phyloP scores from a whole-genome alignment of 495 filamentous ascomycete species.

The Penicillium egyptiacum region DNA sequence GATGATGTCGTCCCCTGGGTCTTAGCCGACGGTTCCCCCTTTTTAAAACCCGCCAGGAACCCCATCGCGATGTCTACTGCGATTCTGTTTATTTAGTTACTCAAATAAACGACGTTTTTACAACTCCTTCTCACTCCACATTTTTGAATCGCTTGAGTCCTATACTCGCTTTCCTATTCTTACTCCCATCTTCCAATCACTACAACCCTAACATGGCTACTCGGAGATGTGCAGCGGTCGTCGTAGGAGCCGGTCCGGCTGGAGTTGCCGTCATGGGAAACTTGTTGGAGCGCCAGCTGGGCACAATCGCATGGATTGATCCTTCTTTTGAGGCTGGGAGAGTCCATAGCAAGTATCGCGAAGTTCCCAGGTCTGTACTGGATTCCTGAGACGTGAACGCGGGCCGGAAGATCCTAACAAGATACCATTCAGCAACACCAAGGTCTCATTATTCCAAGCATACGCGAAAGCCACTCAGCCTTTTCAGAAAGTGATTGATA shows the following conservation, averaged over 20 bases:
- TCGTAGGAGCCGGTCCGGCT: conserved; percentile 58
- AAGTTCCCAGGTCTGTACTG: conserved; percentile 53
- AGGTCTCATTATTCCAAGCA: conserved; percentile 53
- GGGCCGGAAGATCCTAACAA: conserved; percentile 14
- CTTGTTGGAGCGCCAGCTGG: conserved; percentile 52
- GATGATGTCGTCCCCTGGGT: conserved; percentile 15
- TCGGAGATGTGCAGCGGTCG: conserved; percentile 49
- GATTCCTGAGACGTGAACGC: neutral
- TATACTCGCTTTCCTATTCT: neutral
- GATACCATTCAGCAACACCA: conserved; percentile 40
- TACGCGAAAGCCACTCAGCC: conserved; percentile 50
- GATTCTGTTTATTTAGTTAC: conserved; percentile 24
- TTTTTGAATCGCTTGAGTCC: conserved; percentile 3
- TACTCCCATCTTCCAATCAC: neutral
- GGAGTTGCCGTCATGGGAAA: conserved; percentile 59
- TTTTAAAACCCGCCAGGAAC: conserved; percentile 6
- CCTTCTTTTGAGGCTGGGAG: conserved; percentile 53
- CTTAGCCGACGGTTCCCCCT: conserved; percentile 13
- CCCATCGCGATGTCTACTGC: neutral
- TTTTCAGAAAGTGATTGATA: conserved; percentile 49
- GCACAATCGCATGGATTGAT: conserved; percentile 55
- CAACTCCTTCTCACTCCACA: conserved; percentile 7
- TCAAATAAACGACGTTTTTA: conserved; percentile 24
- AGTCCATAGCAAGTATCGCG: conserved; percentile 54
- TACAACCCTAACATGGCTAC: conserved; percentile 31